Evolutionary conservation across 2,329 filamentous ascomycete species (phyloP), one percentile per base, ranked within the genome.

Genomic region (Cyanodermella asteris): DNA sequence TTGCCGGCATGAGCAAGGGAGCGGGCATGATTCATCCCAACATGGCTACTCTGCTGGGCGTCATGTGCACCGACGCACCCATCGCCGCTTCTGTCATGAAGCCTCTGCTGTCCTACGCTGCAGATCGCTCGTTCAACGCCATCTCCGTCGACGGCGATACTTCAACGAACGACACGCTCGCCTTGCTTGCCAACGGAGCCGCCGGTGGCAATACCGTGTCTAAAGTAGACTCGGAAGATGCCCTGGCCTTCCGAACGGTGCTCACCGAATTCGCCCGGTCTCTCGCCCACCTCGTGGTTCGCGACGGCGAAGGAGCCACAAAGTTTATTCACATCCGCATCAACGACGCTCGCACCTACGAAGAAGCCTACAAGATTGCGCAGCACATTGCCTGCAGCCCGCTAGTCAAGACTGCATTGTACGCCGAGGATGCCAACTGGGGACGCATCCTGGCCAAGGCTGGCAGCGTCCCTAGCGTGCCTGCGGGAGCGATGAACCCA

Each of bases 1-100:
- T 97, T 24, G 81, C 78, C 8, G 87, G 87, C 38, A 90, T 91
- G 68, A 91, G 84, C 41, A 97, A 97, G 56, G 87, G 87, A 29
- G 87, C 87, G 5, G 87, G 87, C 42, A 97, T 97, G 87, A 91
- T 97, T 47, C 82, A 93, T 44, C 87, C 87, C 23, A 94, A 97
- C 56, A 91, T 97, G 82, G 87, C 81, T 16, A 97, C 87, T 1
- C 64, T 94, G 17, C 68, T 97, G 18, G 81, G 78, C 27, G 74
- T 94, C 32, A 64, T 94, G 41, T 81, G 78, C 41, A 97, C 87
- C 9, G 87, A 97, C 39, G 84, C 74, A 1, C 75, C 81, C 16
- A 65, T 94, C 40, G 60, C 68, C 1, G 59, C 75, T 4, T 44
- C 50, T 1, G 61, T 73, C 7, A 64, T 93, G 30, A 65, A 70